These are phyloP conservation scores for Platismatia glauca DNA, from an alignment of 495 filamentous ascomycete species.

Conservation along the genomic window DNA sequence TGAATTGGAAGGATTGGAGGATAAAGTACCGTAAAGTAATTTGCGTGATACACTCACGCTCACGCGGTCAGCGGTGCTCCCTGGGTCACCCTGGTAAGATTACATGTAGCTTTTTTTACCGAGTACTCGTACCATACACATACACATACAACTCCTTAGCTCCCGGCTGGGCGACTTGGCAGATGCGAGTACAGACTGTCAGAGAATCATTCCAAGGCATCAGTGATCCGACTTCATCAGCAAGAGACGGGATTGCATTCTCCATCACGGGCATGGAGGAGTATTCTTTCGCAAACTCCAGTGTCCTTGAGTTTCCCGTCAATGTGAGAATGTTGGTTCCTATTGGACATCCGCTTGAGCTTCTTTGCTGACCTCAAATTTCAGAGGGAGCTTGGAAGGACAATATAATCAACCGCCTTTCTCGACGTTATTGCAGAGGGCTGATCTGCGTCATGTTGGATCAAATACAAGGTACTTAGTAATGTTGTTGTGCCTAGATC, in stretches of 20 bases:
- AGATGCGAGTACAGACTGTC: too few relatives aligned
- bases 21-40: too few relatives aligned
- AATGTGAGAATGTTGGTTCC: conserved; percentile 67
- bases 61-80: too few relatives aligned
- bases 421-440: conserved; percentile 65
- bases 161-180: too few relatives aligned
- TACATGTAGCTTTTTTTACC: too few relatives aligned
- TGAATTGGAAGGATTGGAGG: too few relatives aligned
- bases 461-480: conserved; percentile 55
- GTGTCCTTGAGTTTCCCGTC: conserved; percentile 65
- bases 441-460: conserved; percentile 75
- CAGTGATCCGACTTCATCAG: too few relatives aligned
- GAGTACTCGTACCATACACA: too few relatives aligned
- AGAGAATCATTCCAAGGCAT: background rate
- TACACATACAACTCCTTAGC: too few relatives aligned
- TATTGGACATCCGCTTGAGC: background rate
- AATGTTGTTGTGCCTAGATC: background rate
- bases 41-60: too few relatives aligned
- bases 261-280: conserved; percentile 58
- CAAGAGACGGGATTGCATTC: background rate
- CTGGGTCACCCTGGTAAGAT: too few relatives aligned
- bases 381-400: conserved; percentile 78
- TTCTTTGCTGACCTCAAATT: conserved; percentile 11
- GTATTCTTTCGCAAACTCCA: conserved; percentile 86
- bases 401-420: conserved; percentile 68